phyloP scores from a whole-genome alignment of 441 rosid genomes.

The Francoa sonchifolia region DNA sequence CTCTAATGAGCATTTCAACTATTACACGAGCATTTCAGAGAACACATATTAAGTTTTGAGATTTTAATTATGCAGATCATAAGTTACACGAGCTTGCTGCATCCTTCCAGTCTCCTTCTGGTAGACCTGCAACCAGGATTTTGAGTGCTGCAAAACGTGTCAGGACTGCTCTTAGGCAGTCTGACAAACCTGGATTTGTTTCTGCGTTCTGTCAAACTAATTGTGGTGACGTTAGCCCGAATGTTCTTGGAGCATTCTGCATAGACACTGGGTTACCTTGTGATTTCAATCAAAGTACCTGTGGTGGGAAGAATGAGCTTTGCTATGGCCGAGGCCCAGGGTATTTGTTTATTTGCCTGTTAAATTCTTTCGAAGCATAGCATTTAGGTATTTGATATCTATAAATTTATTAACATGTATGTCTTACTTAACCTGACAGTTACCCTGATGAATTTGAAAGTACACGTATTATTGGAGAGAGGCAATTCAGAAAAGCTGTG shows the following conservation, averaged over 20 bases:
- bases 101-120: constrained; percentile 61
- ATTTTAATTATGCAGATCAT: constrained; percentile 34
- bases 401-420: no score
- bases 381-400: no score
- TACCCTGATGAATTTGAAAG: constrained; percentile 93
- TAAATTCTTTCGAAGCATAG: neutral
- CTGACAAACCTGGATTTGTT: constrained; percentile 71
- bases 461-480: constrained; percentile 77
- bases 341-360: constrained; percentile 26
- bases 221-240: constrained; percentile 97
- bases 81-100: constrained; percentile 82
- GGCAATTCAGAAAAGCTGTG: constrained; percentile 65
- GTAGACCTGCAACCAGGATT: constrained; percentile 48
- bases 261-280: constrained; percentile 77
- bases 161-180: constrained; percentile 59
- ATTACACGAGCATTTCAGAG: no score
- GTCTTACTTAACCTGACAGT: constrained; percentile 30
- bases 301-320: constrained; percentile 75
- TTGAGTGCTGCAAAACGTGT: constrained; percentile 66
- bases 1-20: no score
- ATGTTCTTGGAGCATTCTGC: constrained; percentile 90
- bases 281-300: constrained; percentile 95
- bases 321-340: constrained; percentile 98
- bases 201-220: constrained; percentile 92
- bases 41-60: constrained; percentile 17